Percentiles rank a stretch among this genome's conserved stretches.
These are phyloP conservation scores for Agrostemma githago DNA, from an alignment of 148 eudicot genomes.

Conservation along the genomic window DNA sequence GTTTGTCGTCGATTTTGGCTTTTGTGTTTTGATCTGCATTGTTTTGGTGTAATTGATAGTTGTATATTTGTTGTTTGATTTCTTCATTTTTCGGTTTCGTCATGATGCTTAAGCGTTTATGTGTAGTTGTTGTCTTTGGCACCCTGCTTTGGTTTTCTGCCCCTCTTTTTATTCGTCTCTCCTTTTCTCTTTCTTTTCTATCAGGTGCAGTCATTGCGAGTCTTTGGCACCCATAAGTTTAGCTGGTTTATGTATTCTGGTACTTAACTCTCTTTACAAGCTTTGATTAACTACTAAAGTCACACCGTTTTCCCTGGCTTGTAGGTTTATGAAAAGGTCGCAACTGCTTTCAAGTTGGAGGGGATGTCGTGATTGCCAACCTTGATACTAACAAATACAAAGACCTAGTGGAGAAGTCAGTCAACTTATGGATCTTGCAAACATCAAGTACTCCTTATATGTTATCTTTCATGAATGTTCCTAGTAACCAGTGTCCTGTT, in stretches of 20 bases:
- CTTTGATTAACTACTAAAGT: slow-evolving; percentile 1
- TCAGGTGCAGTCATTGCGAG: slow-evolving; percentile 99
- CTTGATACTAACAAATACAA: too few species aligned
- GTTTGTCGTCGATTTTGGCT: too few species aligned
- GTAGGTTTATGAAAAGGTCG: slow-evolving; percentile 86
- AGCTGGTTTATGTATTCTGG: not conserved
- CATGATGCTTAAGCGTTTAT: too few species aligned
- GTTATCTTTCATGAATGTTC: not conserved
- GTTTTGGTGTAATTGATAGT: too few species aligned
- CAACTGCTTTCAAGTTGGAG: slow-evolving; percentile 82
- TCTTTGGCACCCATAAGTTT: slow-evolving; percentile 88
- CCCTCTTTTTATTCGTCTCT: slow-evolving; percentile 20
- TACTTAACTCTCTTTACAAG: slow-evolving; percentile 1
- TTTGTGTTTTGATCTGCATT: too few species aligned
- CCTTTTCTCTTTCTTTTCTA: too few species aligned
- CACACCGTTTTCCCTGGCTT: slow-evolving; percentile 19
- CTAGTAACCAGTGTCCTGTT: not conserved
- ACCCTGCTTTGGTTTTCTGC: too few species aligned
- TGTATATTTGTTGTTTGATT: too few species aligned
- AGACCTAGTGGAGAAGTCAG: slow-evolving; percentile 89
- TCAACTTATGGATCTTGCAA: slow-evolving; percentile 5
- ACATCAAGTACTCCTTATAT: not conserved
- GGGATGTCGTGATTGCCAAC: too few species aligned
- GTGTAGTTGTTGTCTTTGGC: too few species aligned
- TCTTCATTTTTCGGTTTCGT: too few species aligned